Evolutionary conservation across 768 basidiomycete genomes (phyloP).

Genomic region (Lentinus tigrinus): DNA sequence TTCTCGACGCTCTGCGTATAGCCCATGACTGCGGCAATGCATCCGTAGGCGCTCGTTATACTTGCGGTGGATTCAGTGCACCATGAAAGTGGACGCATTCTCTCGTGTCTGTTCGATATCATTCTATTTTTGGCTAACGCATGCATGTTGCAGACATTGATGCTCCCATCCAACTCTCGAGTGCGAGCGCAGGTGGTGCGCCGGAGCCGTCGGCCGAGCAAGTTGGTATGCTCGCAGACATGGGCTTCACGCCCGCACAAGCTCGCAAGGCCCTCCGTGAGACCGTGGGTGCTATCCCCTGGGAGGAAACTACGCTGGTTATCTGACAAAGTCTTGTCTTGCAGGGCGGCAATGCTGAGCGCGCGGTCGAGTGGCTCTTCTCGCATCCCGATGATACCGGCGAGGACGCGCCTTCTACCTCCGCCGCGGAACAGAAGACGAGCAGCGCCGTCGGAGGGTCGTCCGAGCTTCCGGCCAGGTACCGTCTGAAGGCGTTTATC

Average conservation of each 20-base stretch:
- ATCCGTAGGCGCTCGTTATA: too few relatives aligned
- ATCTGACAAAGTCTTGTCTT: background rate
- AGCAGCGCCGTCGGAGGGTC: constrained; percentile 46
- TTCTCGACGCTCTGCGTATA: too few relatives aligned
- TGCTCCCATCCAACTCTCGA: constrained; percentile 52
- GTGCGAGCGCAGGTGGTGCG: constrained; percentile 20
- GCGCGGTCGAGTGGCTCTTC: constrained; percentile 96
- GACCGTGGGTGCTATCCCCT: constrained; percentile 55
- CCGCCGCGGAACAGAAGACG: constrained; percentile 24
- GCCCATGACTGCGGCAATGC: too few relatives aligned
- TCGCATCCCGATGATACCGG: constrained; percentile 87
- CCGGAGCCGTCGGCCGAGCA: constrained; percentile 69
- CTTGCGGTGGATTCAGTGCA: too few relatives aligned
- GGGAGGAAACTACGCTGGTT: background rate
- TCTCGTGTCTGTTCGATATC: too few relatives aligned
- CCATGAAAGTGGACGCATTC: too few relatives aligned
- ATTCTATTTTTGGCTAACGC: too few relatives aligned
- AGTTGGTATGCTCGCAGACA: constrained; percentile 74
- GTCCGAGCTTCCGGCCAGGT: constrained; percentile 65
- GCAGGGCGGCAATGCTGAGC: constrained; percentile 72
- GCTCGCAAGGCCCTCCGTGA: constrained; percentile 85
- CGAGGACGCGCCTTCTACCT: constrained; percentile 42
- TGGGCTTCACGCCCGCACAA: constrained; percentile 88
- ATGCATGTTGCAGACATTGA: constrained; percentile 71
- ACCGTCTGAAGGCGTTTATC: constrained; percentile 88